Conservation (phyloP, 495 filamentous ascomycete genomes). For the Talaromyces wortmannii region DNA sequence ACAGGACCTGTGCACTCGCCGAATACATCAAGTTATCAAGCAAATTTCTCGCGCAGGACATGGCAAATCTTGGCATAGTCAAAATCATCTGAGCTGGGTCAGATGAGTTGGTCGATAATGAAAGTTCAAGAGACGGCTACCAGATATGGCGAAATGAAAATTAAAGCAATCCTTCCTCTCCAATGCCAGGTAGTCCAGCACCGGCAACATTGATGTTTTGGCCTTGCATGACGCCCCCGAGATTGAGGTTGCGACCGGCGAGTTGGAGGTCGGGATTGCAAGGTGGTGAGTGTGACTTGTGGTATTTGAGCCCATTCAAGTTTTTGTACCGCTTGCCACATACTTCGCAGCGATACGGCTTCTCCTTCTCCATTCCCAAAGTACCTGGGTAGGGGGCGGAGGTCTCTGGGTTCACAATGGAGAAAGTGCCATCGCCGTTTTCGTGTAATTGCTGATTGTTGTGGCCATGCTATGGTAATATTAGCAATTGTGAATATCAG, state of each 20-base stretch:
- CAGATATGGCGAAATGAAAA: background rate
- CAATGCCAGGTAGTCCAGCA: constrained; percentile 44
- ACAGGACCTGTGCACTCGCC: background rate
- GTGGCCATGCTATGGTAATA: constrained; percentile 69
- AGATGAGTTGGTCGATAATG: background rate
- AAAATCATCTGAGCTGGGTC: background rate
- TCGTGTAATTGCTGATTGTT: constrained; percentile 93
- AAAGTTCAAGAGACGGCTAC: background rate
- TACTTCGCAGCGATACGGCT: constrained; percentile 92
- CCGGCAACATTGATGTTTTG: constrained; percentile 45
- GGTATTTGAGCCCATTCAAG: constrained; percentile 90
- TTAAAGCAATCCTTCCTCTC: constrained; percentile 43
- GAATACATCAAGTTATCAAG: background rate
- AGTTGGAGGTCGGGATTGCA: constrained; percentile 52
- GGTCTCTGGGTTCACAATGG: constrained; percentile 95
- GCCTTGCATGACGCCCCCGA: constrained; percentile 43
- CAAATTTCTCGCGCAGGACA: background rate
- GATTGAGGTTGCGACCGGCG: constrained; percentile 30
- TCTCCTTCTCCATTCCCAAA: constrained; percentile 98
- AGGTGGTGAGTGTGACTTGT: constrained; percentile 77
- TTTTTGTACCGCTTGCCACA: constrained; percentile 99
- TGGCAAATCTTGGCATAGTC: too few relatives aligned
- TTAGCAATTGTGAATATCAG: background rate
- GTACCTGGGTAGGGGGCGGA: constrained; percentile 91
- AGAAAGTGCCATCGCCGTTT: constrained; percentile 94